A percentile compares a stretch with the other conserved stretches of the same genome.
Conservation (phyloP, 441 rosid species). For the Euphorbia celastroides region DNA sequence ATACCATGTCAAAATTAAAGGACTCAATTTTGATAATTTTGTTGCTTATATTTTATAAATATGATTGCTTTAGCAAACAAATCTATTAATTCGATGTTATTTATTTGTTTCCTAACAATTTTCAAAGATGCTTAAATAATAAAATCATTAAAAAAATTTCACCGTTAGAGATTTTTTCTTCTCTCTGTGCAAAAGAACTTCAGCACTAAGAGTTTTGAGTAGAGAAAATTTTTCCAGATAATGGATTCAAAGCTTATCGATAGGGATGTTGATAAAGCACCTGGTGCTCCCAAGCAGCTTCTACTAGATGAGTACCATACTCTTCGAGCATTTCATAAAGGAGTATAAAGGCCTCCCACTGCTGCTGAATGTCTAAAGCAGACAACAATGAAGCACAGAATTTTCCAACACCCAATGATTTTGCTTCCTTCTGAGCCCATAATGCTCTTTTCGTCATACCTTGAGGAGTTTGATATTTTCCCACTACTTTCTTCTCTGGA, state of each 20-base stretch:
- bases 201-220: not conserved
- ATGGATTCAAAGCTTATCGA: not conserved
- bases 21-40: no score
- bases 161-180: conserved; percentile 1
- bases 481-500: conserved; percentile 32
- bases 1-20: no score
- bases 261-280: conserved; percentile 29
- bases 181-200: not conserved
- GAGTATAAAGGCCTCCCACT: conserved; percentile 89
- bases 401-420: conserved; percentile 77
- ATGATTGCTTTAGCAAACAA: no score
- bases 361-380: conserved; percentile 43
- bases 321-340: conserved; percentile 93
- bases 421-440: conserved; percentile 93
- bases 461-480: conserved; percentile 36
- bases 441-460: conserved; percentile 66
- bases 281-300: conserved; percentile 98
- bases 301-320: conserved; percentile 89
- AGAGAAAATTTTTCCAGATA: not conserved
- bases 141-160: not conserved
- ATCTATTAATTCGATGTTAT: no score
- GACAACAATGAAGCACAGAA: conserved; percentile 42
- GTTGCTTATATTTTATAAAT: no score
- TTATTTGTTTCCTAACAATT: no score
- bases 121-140: not conserved